A percentile compares a stretch with the other conserved stretches of the same genome.
These are phyloP conservation scores for Nannochloris sp. DNA, from an alignment of 139 green algal genomes.

Conservation along the genomic window DNA sequence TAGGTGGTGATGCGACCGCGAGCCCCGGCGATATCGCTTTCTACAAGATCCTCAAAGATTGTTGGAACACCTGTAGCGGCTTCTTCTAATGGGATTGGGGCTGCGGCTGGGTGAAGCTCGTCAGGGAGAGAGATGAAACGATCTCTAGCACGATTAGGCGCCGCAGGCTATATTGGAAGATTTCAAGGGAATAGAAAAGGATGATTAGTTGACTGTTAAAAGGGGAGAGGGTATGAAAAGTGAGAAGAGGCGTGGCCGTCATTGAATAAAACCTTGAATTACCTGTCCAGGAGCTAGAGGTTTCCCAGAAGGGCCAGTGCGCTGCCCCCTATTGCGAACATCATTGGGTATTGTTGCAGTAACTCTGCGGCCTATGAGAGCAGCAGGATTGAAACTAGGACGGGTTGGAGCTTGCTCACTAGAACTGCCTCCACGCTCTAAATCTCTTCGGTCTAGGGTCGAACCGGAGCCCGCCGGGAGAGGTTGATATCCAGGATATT, in stretches of 20 bases:
- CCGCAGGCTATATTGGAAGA: slow-evolving; percentile 8
- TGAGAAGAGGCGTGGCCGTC: background rate
- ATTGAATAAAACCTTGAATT: background rate
- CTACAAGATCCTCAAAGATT: slow-evolving; percentile 29
- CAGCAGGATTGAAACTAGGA: background rate
- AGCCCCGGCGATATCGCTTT: background rate
- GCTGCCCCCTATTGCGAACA: background rate
- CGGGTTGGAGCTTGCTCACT: background rate
- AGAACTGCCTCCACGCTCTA: background rate
- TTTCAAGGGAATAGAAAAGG: too few relatives aligned
- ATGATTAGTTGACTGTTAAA: too few relatives aligned
- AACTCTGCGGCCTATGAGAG: background rate
- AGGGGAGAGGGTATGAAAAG: background rate
- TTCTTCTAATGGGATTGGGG: background rate
- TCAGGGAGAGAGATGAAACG: slow-evolving; percentile 52
- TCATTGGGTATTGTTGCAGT: background rate
- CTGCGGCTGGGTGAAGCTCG: slow-evolving; percentile 25
- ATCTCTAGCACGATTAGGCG: slow-evolving; percentile 7
- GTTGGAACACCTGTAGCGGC: background rate
- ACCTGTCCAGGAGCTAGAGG: slow-evolving; percentile 19
- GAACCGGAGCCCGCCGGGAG: background rate
- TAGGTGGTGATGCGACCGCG: slow-evolving; percentile 53
- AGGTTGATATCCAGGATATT: slow-evolving; percentile 12
- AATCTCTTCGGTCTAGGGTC: background rate
- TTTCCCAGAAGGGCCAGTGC: slow-evolving; percentile 1